Evolutionary conservation across 2,329 filamentous ascomycete genomes (phyloP).

Genomic region (Arthroderma sp.): DNA sequence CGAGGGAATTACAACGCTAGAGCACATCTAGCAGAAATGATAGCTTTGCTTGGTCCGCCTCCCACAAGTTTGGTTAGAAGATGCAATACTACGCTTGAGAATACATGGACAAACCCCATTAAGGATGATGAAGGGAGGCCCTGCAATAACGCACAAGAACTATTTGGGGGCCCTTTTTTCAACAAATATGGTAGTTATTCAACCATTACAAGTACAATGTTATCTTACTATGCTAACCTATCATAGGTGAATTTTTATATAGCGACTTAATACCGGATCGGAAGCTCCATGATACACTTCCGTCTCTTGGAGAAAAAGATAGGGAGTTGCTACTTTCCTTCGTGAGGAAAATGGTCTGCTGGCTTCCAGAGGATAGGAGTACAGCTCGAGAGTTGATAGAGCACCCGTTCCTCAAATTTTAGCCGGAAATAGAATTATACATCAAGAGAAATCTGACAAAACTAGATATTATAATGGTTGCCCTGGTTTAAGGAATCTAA

Average conservation of each 20-base stretch:
- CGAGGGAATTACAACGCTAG: not conserved
- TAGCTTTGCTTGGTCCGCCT: constrained; percentile 31
- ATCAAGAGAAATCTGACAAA: not conserved
- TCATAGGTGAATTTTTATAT: constrained; percentile 18
- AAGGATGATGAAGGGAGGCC: not conserved
- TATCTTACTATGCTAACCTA: constrained; percentile 5
- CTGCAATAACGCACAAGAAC: constrained; percentile 23
- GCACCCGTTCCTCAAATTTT: constrained; percentile 18
- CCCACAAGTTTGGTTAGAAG: constrained; percentile 25
- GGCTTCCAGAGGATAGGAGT: constrained; percentile 22
- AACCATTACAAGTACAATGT: not conserved
- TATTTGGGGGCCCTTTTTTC: constrained; percentile 22
- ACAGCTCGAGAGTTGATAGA: constrained; percentile 22
- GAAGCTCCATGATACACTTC: constrained; percentile 18
- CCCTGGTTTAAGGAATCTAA: not conserved
- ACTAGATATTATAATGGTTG: too few relatives aligned
- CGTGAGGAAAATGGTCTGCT: constrained; percentile 21
- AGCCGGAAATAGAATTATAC: too few relatives aligned
- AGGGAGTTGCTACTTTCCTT: constrained; percentile 25
- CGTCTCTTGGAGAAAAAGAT: constrained; percentile 22
- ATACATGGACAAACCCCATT: not conserved
- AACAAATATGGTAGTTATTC: not conserved
- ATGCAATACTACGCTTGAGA: constrained; percentile 10
- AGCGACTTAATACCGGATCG: constrained; percentile 18
- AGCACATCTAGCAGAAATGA: constrained; percentile 34